phyloP scores from a whole-genome alignment of 2,329 filamentous ascomycete species.

The Teratosphaeria pseudoeucalypti region DNA sequence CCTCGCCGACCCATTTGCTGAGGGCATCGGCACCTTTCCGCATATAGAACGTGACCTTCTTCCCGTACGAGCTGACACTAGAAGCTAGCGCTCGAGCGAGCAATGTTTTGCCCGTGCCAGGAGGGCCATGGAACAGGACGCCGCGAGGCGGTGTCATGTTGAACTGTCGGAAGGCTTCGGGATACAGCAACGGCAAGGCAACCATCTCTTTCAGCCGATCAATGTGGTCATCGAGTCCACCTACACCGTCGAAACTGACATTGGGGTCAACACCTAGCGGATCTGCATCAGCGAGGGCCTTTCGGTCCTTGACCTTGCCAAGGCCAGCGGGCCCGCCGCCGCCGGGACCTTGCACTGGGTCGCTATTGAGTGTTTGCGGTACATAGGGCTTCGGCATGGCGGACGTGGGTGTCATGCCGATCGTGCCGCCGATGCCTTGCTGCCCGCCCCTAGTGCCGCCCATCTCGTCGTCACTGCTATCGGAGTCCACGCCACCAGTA shows the following conservation, averaged over 20 bases:
- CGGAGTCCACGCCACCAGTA: conserved; percentile 74
- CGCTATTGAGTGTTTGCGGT: conserved; percentile 47
- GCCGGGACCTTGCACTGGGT: conserved; percentile 45
- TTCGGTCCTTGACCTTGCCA: conserved; percentile 87
- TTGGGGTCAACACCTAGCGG: conserved; percentile 86
- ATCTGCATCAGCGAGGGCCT: conserved; percentile 84
- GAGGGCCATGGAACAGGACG: conserved; percentile 92
- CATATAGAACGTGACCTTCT: conserved; percentile 99
- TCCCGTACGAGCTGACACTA: conserved; percentile 75
- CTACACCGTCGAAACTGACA: conserved; percentile 89
- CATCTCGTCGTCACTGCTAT: conserved; percentile 91
- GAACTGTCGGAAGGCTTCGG: conserved; percentile 83
- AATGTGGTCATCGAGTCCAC: conserved; percentile 85
- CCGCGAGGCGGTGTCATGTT: conserved; percentile 89
- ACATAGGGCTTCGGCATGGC: conserved; percentile 40
- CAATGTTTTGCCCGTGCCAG: conserved; percentile 96
- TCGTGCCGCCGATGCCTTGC: conserved; percentile 46
- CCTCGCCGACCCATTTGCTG: conserved; percentile 98
- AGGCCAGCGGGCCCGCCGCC: conserved; percentile 61
- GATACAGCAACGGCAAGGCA: conserved; percentile 82
- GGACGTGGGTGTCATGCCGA: conserved; percentile 53
- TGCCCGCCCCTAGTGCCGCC: conserved; percentile 45
- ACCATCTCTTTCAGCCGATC: conserved; percentile 99
- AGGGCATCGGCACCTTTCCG: conserved; percentile 94
- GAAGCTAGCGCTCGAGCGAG: conserved; percentile 86